Conservation (phyloP, 805 yeast species). For the Kodamaea kakaduensis region DNA sequence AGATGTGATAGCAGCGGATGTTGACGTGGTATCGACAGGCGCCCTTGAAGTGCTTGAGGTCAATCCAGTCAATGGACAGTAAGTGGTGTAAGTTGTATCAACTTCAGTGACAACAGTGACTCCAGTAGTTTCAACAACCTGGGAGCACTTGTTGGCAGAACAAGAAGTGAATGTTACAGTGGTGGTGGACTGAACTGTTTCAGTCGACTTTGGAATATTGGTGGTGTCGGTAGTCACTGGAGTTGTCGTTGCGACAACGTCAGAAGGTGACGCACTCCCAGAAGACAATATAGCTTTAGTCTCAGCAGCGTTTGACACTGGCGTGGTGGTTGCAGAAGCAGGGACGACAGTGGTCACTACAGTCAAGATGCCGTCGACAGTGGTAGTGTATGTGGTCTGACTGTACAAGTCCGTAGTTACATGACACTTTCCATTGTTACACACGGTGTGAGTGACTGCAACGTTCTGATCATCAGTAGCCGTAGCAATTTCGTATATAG, state of each 20-base stretch:
- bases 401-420: slow-evolving; percentile 32
- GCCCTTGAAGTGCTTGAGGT: slow-evolving; percentile 2
- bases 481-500: slow-evolving; percentile 22
- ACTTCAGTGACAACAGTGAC: slow-evolving; percentile 15
- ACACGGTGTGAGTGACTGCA: slow-evolving; percentile 28
- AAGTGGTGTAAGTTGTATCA: slow-evolving; percentile 12
- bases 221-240: neutral
- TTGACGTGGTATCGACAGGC: neutral
- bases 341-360: slow-evolving; percentile 34
- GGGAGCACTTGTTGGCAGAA: slow-evolving; percentile 27
- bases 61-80: slow-evolving; percentile 17
- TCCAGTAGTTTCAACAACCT: slow-evolving; percentile 32
- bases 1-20: neutral
- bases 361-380: slow-evolving; percentile 38
- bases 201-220: slow-evolving; percentile 12
- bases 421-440: slow-evolving; percentile 28
- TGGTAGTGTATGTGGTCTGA: slow-evolving; percentile 32
- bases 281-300: neutral
- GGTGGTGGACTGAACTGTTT: slow-evolving; percentile 21
- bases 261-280: neutral
- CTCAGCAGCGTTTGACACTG: neutral
- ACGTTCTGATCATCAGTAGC: slow-evolving; percentile 18
- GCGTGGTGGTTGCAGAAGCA: slow-evolving; percentile 8
- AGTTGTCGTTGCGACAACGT: neutral
- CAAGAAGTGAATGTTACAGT: slow-evolving; percentile 39